These are phyloP conservation scores for Aethionema arabicum DNA, from an alignment of 345 rosid species.

Conservation along the genomic window DNA sequence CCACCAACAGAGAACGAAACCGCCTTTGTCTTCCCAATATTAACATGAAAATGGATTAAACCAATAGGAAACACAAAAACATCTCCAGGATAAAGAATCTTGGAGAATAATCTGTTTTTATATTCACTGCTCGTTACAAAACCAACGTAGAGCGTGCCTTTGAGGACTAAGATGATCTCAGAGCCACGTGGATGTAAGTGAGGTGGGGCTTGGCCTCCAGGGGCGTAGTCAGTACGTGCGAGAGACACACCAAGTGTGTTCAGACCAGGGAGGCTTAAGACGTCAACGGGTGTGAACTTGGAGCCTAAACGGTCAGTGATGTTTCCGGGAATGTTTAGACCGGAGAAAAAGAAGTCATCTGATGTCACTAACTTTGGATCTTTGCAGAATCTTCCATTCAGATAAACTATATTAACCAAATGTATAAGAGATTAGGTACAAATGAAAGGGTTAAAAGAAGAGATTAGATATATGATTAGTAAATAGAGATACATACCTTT, in stretches of 20 bases:
- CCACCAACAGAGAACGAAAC: neutral
- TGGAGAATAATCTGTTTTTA: slow-evolving; percentile 31
- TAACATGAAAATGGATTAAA: slow-evolving; percentile 37
- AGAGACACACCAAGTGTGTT: slow-evolving; percentile 35
- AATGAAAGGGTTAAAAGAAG: neutral
- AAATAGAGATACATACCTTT: too few species aligned
- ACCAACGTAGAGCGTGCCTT: slow-evolving; percentile 38
- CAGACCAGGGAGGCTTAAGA: slow-evolving; percentile 8
- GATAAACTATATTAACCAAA: slow-evolving; percentile 27
- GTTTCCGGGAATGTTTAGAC: slow-evolving; percentile 28
- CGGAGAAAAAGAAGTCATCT: slow-evolving; percentile 29
- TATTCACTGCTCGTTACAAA: slow-evolving; percentile 33
- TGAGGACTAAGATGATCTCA: slow-evolving; percentile 20
- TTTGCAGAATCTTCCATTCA: slow-evolving; percentile 39
- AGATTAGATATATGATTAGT: neutral
- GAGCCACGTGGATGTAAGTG: slow-evolving; percentile 39
- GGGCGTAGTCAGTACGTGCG: slow-evolving; percentile 33
- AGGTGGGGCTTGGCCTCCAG: slow-evolving; percentile 37
- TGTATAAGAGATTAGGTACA: too few species aligned
- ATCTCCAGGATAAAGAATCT: slow-evolving; percentile 35
- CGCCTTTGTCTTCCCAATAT: slow-evolving; percentile 28
- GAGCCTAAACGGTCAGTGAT: slow-evolving; percentile 1
- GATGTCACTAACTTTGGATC: slow-evolving; percentile 26
- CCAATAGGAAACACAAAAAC: slow-evolving; percentile 32
- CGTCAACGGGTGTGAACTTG: neutral